Conservation (phyloP, 2,329 filamentous ascomycete genomes). For the Apiospora rasikravindrae region DNA sequence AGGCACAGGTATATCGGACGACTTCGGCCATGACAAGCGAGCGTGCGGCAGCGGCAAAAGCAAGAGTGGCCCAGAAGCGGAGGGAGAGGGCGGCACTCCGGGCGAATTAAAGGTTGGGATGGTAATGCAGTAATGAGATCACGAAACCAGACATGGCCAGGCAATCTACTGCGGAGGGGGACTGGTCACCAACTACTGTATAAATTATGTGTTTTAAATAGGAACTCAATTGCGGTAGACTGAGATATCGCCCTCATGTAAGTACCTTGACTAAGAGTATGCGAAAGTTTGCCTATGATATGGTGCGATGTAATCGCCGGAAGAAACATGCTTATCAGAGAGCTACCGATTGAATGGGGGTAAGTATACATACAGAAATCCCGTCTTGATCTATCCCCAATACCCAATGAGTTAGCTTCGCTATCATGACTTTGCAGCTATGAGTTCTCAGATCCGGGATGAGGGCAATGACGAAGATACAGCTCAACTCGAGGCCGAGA, state of each 20-base stretch:
- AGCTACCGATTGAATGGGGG: background rate
- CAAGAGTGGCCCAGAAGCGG: constrained; percentile 15
- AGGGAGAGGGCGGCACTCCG: constrained; percentile 6
- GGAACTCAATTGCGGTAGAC: background rate
- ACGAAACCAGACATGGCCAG: constrained; percentile 27
- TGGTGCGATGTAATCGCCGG: background rate
- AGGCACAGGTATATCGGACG: background rate
- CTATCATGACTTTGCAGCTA: constrained; percentile 1
- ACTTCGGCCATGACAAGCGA: constrained; percentile 16
- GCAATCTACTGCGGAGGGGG: background rate
- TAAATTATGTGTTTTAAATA: background rate
- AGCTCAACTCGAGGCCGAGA: constrained; percentile 54
- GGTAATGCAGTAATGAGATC: constrained; percentile 19
- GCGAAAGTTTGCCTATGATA: constrained; percentile 8
- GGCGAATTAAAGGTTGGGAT: background rate
- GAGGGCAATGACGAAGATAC: constrained; percentile 25
- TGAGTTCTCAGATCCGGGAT: background rate
- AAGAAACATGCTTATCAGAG: constrained; percentile 2
- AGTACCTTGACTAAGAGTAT: constrained; percentile 10
- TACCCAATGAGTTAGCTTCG: too few species aligned
- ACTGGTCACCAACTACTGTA: background rate
- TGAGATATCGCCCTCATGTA: background rate
- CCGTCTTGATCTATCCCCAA: background rate
- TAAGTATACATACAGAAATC: background rate
- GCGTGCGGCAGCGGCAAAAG: constrained; percentile 19